Percentiles rank a stretch among this genome's conserved stretches.
Conservation (phyloP, 805 yeast genomes). For the Vanderwaltozyma polyspora region DNA sequence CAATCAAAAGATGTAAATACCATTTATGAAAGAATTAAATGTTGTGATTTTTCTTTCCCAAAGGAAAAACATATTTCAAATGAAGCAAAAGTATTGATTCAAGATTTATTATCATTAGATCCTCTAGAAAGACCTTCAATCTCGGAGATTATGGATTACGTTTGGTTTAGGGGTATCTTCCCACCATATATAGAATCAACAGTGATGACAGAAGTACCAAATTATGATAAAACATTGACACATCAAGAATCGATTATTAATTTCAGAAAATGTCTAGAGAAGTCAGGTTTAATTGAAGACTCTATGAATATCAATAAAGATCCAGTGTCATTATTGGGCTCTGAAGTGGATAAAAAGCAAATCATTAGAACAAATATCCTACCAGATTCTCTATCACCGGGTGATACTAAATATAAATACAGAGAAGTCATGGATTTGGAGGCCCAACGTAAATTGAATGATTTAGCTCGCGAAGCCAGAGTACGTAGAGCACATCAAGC, state of each 20-base stretch:
- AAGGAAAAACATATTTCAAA: conserved; percentile 47
- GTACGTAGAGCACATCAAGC: conserved; percentile 27
- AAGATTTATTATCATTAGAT: conserved; percentile 55
- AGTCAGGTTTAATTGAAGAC: conserved; percentile 43
- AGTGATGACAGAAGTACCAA: conserved; percentile 38
- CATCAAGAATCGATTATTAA: conserved; percentile 52
- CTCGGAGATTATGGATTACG: conserved; percentile 63
- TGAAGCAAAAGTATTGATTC: conserved; percentile 60
- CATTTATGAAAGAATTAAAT: conserved; percentile 79
- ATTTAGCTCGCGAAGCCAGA: conserved; percentile 27
- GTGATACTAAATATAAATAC: conserved; percentile 79
- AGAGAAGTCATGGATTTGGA: conserved; percentile 48
- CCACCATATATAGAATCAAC: conserved; percentile 50
- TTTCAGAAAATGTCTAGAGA: conserved; percentile 49
- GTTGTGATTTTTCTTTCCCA: conserved; percentile 73
- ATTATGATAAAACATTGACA: conserved; percentile 50
- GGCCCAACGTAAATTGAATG: conserved; percentile 25
- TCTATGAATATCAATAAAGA: background rate
- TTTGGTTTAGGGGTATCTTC: conserved; percentile 77
- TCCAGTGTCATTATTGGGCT: conserved; percentile 1
- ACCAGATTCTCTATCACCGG: conserved; percentile 88
- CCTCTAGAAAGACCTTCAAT: conserved; percentile 72
- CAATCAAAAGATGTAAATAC: conserved; percentile 84
- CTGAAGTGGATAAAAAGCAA: conserved; percentile 1
- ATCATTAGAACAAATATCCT: conserved; percentile 29